Evolutionary conservation across 352 stramenopile species (phyloP).

Genomic region (Pythium volutum): DNA sequence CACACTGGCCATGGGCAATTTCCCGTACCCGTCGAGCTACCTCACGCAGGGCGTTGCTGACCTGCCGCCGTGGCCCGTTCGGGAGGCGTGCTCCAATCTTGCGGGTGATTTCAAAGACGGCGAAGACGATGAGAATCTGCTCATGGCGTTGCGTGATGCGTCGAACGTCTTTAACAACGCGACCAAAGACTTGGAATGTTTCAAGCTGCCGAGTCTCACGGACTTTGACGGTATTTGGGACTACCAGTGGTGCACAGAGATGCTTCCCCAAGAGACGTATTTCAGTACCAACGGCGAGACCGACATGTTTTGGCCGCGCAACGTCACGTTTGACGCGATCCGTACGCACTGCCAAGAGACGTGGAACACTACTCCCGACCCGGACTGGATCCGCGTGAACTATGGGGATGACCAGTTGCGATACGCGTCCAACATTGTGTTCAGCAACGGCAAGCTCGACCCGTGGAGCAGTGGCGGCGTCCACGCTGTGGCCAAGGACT

Average conservation of each 20-base stretch:
- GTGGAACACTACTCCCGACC: constrained; percentile 67
- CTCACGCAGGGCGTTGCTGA: constrained; percentile 70
- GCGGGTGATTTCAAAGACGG: constrained; percentile 37
- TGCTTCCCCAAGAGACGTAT: constrained; percentile 88
- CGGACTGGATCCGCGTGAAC: constrained; percentile 68
- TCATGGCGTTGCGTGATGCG: constrained; percentile 57
- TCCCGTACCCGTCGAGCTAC: constrained; percentile 94
- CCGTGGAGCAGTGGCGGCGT: constrained; percentile 92
- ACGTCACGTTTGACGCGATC: constrained; percentile 60
- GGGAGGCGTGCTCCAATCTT: constrained; percentile 82
- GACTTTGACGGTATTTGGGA: constrained; percentile 89
- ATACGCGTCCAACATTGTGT: constrained; percentile 92
- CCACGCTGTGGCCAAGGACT: constrained; percentile 41
- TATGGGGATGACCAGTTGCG: constrained; percentile 68
- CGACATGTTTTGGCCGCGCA: constrained; percentile 92
- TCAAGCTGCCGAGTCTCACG: constrained; percentile 61
- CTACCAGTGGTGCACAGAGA: constrained; percentile 92
- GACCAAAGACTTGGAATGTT: constrained; percentile 65
- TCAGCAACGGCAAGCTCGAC: constrained; percentile 93
- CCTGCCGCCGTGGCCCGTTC: constrained; percentile 91
- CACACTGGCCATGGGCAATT: constrained; percentile 94
- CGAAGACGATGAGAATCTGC: constrained; percentile 33
- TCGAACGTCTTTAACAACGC: constrained; percentile 90
- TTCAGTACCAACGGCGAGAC: constrained; percentile 83
- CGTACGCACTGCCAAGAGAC: constrained; percentile 52